A percentile compares a stretch with the other conserved stretches of the same genome.
Evolutionary conservation across 345 rosid genomes (phyloP).

Genomic region (Leavenworthia alabamica): DNA sequence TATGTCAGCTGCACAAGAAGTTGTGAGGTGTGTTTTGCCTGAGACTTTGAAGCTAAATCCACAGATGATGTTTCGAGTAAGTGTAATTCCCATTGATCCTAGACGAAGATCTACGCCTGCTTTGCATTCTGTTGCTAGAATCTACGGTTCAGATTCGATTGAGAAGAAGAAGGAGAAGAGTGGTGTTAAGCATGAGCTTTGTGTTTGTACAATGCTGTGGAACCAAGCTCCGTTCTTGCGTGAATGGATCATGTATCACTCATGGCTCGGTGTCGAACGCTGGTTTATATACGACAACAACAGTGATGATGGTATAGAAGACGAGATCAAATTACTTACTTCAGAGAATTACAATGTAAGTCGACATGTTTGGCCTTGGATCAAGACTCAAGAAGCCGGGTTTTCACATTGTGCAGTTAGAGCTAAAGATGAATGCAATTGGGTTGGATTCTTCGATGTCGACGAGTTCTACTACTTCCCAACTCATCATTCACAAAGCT

Average conservation of each 20-base stretch:
- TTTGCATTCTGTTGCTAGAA: conserved; percentile 37
- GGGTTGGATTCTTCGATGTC: conserved; percentile 95
- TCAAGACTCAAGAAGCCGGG: conserved; percentile 95
- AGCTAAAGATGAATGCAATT: conserved; percentile 70
- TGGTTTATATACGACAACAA: conserved; percentile 98
- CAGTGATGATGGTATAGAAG: conserved; percentile 63
- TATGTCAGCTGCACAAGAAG: conserved; percentile 82
- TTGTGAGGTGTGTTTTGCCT: conserved; percentile 75
- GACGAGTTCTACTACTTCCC: conserved; percentile 92
- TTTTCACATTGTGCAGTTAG: conserved; percentile 85
- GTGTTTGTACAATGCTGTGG: conserved; percentile 94
- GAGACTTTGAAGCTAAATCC: conserved; percentile 43
- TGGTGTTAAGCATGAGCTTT: conserved; percentile 51
- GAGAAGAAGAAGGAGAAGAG: conserved; percentile 21
- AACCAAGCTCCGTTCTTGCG: conserved; percentile 73
- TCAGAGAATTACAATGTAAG: conserved; percentile 55
- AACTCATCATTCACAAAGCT: conserved; percentile 31
- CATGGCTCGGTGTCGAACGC: conserved; percentile 85
- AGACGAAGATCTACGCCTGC: conserved; percentile 22
- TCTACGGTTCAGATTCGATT: conserved; percentile 53
- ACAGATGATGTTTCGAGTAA: conserved; percentile 39
- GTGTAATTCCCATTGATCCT: conserved; percentile 16
- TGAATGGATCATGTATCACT: conserved; percentile 88
- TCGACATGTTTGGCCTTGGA: conserved; percentile 92
- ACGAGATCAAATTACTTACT: conserved; percentile 54